A percentile compares a stretch with the other conserved stretches of the same genome.
Evolutionary conservation across 2,329 filamentous ascomycete species (phyloP).

Genomic region (Drechslerella coelobrocha): DNA sequence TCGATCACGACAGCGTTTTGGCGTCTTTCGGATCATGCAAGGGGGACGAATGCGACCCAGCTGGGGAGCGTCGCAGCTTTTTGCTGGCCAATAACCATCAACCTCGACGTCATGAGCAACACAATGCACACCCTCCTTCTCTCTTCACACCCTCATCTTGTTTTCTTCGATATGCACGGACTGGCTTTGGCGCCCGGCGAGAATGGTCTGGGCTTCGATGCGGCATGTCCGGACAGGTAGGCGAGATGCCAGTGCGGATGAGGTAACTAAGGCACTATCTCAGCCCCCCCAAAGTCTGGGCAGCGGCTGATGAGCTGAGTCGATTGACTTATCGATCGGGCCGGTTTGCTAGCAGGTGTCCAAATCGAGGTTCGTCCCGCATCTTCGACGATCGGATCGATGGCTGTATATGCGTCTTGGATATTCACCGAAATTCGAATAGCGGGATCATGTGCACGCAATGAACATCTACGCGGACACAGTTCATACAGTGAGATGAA

Average conservation of each 20-base stretch:
- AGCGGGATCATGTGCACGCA: too few species aligned
- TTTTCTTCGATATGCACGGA: background rate
- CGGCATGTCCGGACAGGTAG: background rate
- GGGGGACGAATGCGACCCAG: too few species aligned
- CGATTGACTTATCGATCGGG: background rate
- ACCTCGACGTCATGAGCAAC: background rate
- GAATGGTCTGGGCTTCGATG: background rate
- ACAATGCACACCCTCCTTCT: background rate
- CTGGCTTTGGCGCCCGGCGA: background rate
- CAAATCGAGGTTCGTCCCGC: too few species aligned
- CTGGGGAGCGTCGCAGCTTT: too few species aligned
- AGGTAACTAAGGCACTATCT: background rate
- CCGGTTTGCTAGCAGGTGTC: background rate
- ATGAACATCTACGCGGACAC: background rate
- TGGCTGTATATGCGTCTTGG: too few species aligned
- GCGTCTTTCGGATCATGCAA: constrained; percentile 9
- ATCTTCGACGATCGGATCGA: too few species aligned
- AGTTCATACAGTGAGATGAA: background rate
- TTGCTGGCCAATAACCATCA: background rate
- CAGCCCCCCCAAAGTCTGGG: too few species aligned
- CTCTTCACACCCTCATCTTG: background rate
- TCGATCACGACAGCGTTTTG: background rate
- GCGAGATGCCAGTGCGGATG: background rate
- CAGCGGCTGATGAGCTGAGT: too few species aligned
- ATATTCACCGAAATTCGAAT: background rate